Conservation (phyloP, 225 moss, liverwort and hornwort genomes). For the Bryoerythrophyllum caledonicum region DNA sequence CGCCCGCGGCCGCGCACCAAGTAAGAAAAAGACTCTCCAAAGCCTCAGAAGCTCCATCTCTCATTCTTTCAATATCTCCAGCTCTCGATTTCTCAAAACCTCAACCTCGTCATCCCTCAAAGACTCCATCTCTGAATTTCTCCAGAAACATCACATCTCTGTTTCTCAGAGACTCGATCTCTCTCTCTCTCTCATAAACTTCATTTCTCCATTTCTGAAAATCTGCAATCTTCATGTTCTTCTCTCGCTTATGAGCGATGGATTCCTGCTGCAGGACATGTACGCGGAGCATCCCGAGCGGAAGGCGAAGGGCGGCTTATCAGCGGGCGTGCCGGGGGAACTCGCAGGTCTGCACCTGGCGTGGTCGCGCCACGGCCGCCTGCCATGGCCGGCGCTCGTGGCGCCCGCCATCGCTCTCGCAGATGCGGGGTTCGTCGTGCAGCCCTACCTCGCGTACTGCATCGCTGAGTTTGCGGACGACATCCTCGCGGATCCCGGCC, state of each 20-base stretch:
- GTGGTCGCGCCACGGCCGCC: constrained; percentile 63
- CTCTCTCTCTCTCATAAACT: too few relatives aligned
- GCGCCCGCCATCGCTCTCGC: constrained; percentile 63
- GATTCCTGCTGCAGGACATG: constrained; percentile 57
- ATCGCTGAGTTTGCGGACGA: neutral
- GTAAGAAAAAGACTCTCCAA: constrained; percentile 9
- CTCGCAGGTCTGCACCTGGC: constrained; percentile 67
- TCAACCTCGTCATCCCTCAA: too few relatives aligned
- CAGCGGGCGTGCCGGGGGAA: constrained; percentile 74
- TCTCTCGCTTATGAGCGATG: neutral
- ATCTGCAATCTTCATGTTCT: too few relatives aligned
- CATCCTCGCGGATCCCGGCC: constrained; percentile 54
- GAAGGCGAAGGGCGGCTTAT: constrained; percentile 54
- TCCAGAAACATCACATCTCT: too few relatives aligned
- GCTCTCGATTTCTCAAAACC: too few relatives aligned
- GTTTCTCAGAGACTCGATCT: neutral
- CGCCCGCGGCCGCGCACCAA: constrained; percentile 59
- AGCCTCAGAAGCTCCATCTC: too few relatives aligned
- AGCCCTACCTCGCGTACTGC: constrained; percentile 48
- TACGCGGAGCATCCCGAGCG: constrained; percentile 43
- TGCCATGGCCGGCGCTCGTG: constrained; percentile 60
- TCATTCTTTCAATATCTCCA: too few relatives aligned
- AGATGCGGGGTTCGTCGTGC: constrained; percentile 52
- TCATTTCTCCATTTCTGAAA: too few relatives aligned
- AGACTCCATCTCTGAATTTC: too few relatives aligned